phyloP scores from a whole-genome alignment of 257 asterid species.

The Petrea volubilis region DNA sequence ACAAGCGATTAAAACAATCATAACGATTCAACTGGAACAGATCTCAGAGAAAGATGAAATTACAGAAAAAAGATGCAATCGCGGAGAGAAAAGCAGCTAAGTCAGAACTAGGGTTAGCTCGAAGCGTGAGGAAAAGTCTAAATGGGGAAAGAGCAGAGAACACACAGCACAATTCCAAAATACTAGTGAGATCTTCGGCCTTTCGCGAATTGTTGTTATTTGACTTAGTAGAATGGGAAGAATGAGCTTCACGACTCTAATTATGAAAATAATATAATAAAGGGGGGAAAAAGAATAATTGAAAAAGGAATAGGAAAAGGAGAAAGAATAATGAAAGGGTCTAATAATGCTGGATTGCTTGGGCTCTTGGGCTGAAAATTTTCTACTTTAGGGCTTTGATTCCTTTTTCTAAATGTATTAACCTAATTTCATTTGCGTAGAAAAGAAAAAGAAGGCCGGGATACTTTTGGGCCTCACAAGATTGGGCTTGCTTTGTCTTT shows the following conservation, averaged over 20 bases:
- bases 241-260: conserved; percentile 15
- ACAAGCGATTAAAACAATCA: neutral
- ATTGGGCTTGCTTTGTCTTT: no score
- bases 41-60: conserved; percentile 11
- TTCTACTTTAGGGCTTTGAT: no score
- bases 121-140: conserved; percentile 24
- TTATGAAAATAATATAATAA: no score
- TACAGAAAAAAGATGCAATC: conserved; percentile 4
- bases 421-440: no score
- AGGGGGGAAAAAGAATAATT: no score
- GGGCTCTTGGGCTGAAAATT: no score
- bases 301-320: no score
- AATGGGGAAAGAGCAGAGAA: neutral
- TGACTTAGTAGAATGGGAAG: conserved; percentile 19
- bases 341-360: no score
- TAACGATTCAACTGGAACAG: conserved; percentile 3
- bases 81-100: conserved; percentile 8
- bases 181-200: conserved; percentile 21
- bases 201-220: conserved; percentile 14
- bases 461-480: no score
- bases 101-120: conserved; percentile 27
- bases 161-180: neutral
- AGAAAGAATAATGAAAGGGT: no score
- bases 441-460: no score
- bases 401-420: no score